Evolutionary conservation across 2,329 filamentous ascomycete species (phyloP), one percentile per base, ranked within the genome.

Genomic region (Aspergillus ustus): DNA sequence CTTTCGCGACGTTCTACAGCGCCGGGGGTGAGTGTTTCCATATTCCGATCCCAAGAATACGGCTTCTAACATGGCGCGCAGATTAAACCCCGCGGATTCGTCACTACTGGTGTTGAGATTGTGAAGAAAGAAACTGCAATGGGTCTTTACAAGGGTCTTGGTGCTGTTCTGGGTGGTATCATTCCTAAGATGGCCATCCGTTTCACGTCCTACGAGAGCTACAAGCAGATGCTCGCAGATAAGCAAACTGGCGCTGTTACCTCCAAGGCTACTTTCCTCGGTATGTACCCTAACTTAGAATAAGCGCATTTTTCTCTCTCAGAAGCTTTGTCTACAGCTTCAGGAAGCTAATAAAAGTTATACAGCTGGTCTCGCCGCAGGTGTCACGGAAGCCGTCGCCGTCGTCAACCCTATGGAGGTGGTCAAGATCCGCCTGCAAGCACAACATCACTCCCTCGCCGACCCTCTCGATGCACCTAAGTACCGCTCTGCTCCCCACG

Each of bases 391-490:
- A 85, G 95, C 95, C 67, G 94, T 99, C 49, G 90, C 91, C 52
- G 92, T 99, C 55, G 95, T 99, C 60, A 97, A 93, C 31, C 95
- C 95, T 6, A 99, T 99, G 95, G 95, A 99, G 82, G 95, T 99
- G 64, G 88, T 99, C 80, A 99, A 99, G 86, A 99, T 99, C 76
- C 91, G 95, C 52, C 87, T 99, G 69, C 95, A 99, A 84, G 94
- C 94, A 4, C 95, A 99, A 81, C 92, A 97, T 82, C 95, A 99
- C 87, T 92, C 88, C 76, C 95, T 99, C 89, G 93, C 95, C 52
- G 95, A 99, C 76, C 95, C 95, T 6, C 89, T 98, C 69, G 95
- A 98, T 77, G 79, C 97, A 8, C 95, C 95, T 67, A 98, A 98
- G 82, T 98, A 98, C 84, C 91, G 94, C 76, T 97, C 96, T 79